A percentile compares a stretch with the other conserved stretches of the same genome.
Conservation (phyloP, 495 filamentous ascomycete species). For the Xylaria nigripes region DNA sequence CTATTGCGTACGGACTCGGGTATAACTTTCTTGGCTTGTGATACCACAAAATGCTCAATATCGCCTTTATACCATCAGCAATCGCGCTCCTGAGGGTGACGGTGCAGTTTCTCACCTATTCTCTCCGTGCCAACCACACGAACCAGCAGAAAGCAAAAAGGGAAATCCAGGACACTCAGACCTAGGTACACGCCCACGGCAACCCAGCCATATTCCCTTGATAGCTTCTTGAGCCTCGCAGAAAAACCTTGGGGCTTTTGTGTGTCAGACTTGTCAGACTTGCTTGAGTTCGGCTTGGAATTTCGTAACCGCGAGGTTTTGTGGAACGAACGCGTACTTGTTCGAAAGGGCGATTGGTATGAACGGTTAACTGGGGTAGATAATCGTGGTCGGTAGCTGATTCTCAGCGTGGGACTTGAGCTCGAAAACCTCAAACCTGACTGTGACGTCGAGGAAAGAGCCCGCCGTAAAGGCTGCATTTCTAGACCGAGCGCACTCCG, state of each 20-base stretch:
- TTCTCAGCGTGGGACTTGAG: neutral
- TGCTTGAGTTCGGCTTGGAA: conserved; percentile 16
- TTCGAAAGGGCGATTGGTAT: conserved; percentile 10
- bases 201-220: conserved; percentile 88
- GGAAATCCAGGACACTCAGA: conserved; percentile 82
- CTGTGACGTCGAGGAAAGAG: conserved; percentile 16
- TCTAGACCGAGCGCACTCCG: conserved; percentile 16
- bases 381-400: neutral
- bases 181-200: conserved; percentile 84
- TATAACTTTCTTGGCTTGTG: conserved; percentile 40
- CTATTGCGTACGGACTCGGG: conserved; percentile 39
- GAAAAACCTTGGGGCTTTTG: conserved; percentile 50
- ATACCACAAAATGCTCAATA: conserved; percentile 44
- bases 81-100: conserved; percentile 30
- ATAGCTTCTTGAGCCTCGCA: conserved; percentile 68
- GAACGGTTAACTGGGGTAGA: neutral
- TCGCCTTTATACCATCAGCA: conserved; percentile 29
- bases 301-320: conserved; percentile 23
- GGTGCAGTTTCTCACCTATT: conserved; percentile 53
- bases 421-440: neutral
- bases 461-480: conserved; percentile 12
- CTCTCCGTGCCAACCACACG: conserved; percentile 71
- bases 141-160: conserved; percentile 87
- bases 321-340: conserved; percentile 21
- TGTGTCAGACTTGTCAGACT: conserved; percentile 5